phyloP scores from a whole-genome alignment of 805 yeast species.

The Starmera dryadoides region DNA sequence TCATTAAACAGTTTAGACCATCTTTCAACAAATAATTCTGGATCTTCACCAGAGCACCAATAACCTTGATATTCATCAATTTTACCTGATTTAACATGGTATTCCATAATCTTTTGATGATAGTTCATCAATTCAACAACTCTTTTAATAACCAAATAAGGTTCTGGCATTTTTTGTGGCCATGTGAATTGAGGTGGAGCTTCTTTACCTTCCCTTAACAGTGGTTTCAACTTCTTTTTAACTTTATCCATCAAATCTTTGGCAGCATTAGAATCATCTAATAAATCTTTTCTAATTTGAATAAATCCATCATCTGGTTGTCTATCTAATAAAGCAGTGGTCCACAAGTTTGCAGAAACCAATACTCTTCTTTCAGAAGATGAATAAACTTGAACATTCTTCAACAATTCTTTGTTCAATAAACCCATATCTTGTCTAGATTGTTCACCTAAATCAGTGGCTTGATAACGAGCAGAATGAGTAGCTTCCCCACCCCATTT shows the following conservation, averaged over 20 bases:
- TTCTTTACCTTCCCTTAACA: constrained; percentile 89
- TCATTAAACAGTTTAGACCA: constrained; percentile 97
- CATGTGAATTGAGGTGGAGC: constrained; percentile 98
- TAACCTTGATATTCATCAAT: constrained; percentile 60
- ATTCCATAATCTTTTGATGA: constrained; percentile 76
- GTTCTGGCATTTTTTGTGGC: constrained; percentile 99
- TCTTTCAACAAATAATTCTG: constrained; percentile 81
- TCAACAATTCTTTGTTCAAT: constrained; percentile 75
- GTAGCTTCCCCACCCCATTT: constrained; percentile 99
- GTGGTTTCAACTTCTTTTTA: constrained; percentile 90
- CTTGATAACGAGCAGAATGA: constrained; percentile 93
- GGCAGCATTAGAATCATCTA: constrained; percentile 97
- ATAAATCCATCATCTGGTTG: constrained; percentile 72
- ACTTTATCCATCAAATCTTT: constrained; percentile 97
- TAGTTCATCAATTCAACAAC: constrained; percentile 94
- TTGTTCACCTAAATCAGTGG: constrained; percentile 92
- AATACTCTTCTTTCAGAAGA: constrained; percentile 94
- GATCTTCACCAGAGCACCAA: constrained; percentile 98
- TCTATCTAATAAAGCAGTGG: constrained; percentile 57
- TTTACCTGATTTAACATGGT: constrained; percentile 64
- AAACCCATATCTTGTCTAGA: constrained; percentile 86
- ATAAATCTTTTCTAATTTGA: constrained; percentile 77
- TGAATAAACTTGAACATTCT: constrained; percentile 80
- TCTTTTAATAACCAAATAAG: constrained; percentile 85
- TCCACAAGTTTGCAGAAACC: constrained; percentile 84